These are phyloP conservation scores for Zoysia pacifica DNA, from an alignment of 176 grass and related monocot genomes.

Conservation along the genomic window DNA sequence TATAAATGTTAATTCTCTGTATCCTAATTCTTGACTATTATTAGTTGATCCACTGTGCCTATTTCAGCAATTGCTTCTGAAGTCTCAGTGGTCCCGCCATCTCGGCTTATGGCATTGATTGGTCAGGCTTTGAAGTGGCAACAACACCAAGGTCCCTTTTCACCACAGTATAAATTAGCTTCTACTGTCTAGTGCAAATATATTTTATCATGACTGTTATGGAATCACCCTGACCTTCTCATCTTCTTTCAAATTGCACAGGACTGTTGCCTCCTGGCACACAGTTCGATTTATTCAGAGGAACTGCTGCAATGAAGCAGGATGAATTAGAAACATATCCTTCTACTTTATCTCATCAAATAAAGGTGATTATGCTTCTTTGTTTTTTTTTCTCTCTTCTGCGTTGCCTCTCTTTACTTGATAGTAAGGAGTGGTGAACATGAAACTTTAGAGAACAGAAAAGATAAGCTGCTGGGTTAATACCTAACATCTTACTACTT, in stretches of 20 bases:
- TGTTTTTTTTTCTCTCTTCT: conserved; percentile 3
- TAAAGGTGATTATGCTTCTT: conserved; percentile 66
- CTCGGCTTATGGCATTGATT: conserved; percentile 97
- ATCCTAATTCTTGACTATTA: conserved; percentile 18
- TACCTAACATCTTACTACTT: conserved; percentile 16
- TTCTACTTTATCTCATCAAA: conserved; percentile 81
- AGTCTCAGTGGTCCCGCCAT: conserved; percentile 93
- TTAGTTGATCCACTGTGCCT: not conserved
- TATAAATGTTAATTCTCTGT: not conserved
- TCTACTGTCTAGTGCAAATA: conserved; percentile 10
- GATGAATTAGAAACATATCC: conserved; percentile 93
- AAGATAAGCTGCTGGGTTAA: not conserved
- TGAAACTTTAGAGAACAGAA: not conserved
- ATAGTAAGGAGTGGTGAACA: not conserved
- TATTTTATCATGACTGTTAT: not conserved
- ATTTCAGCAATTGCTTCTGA: conserved; percentile 88
- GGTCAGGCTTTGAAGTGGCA: conserved; percentile 99
- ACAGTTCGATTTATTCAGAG: conserved; percentile 99
- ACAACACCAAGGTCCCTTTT: conserved; percentile 84
- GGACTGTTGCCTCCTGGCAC: conserved; percentile 92
- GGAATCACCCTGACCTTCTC: conserved; percentile 30
- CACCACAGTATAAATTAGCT: not conserved
- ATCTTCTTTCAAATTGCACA: conserved; percentile 38
- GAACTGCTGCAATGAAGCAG: conserved; percentile 98
- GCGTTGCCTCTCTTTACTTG: conserved; percentile 27